Evolutionary conservation across 164 flowering plant genomes (phyloP).

Genomic region (Malania oleifera): DNA sequence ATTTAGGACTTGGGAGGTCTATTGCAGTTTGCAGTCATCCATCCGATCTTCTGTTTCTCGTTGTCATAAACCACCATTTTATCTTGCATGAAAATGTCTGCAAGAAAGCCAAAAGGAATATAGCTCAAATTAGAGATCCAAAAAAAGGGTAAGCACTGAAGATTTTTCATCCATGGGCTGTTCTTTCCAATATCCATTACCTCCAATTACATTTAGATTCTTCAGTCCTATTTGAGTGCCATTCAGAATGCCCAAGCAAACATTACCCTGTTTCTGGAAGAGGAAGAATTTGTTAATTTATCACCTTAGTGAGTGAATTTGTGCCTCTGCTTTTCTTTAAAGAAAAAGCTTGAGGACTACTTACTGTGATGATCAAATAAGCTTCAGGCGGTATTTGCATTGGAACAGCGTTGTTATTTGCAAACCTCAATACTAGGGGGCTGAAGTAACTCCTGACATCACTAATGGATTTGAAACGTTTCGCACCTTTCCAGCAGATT

Average conservation of each 20-base stretch:
- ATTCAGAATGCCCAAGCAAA: constrained; percentile 79
- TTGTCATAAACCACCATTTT: constrained; percentile 75
- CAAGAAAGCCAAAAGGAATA: not conserved
- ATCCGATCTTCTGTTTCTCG: constrained; percentile 71
- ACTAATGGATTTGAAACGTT: constrained; percentile 46
- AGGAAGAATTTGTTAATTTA: not conserved
- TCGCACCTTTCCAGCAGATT: constrained; percentile 82
- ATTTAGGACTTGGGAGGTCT: constrained; percentile 68
- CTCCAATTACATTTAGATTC: constrained; percentile 65
- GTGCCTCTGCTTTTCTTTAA: not conserved
- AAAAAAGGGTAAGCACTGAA: not conserved
- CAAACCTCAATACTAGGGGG: constrained; percentile 48
- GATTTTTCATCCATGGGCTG: not conserved
- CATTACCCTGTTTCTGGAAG: constrained; percentile 63
- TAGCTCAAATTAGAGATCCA: not conserved
- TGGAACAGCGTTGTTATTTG: constrained; percentile 38
- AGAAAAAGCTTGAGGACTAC: constrained; percentile 13
- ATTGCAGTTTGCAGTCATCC: constrained; percentile 63
- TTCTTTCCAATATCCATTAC: constrained; percentile 28
- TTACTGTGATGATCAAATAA: constrained; percentile 75
- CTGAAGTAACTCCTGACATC: constrained; percentile 63
- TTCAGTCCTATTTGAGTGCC: constrained; percentile 56
- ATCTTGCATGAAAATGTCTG: constrained; percentile 71
- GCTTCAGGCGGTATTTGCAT: constrained; percentile 66
- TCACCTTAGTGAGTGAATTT: not conserved